A percentile compares a stretch with the other conserved stretches of the same genome.
Conservation (phyloP, 306 rosid genomes). For the Betula pendula region DNA sequence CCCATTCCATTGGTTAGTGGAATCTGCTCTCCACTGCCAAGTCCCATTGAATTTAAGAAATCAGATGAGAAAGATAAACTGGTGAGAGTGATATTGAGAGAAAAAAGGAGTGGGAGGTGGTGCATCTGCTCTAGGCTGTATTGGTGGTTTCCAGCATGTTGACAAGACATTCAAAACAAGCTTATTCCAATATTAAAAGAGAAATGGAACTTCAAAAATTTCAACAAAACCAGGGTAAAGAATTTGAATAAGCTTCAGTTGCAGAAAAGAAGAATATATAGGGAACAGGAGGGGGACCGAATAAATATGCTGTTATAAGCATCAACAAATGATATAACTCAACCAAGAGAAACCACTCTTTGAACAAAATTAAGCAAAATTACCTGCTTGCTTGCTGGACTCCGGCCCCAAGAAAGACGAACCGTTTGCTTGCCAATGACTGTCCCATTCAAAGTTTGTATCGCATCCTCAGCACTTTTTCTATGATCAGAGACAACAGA, state of each 20-base stretch:
- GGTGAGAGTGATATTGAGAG: neutral
- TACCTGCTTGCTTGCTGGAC: constrained; percentile 94
- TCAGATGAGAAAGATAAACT: constrained; percentile 13
- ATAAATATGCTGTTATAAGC: no score
- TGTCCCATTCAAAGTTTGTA: constrained; percentile 78
- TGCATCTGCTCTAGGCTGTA: neutral
- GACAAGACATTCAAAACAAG: neutral
- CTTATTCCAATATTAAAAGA: neutral
- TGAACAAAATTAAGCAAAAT: neutral
- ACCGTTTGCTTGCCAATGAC: constrained; percentile 93
- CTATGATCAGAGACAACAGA: constrained; percentile 44
- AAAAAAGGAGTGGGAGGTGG: neutral
- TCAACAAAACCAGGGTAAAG: neutral
- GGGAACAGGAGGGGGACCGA: no score
- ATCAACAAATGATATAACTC: neutral
- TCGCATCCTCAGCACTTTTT: constrained; percentile 97
- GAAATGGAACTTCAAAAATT: neutral
- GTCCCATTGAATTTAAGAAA: constrained; percentile 23
- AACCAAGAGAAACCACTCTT: neutral
- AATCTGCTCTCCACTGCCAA: constrained; percentile 80
- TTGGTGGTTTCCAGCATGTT: neutral
- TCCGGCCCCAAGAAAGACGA: constrained; percentile 99
- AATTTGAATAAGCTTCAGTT: neutral
- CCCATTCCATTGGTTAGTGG: constrained; percentile 66
- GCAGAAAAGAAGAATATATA: neutral